Base-by-base conservation (phyloP, 768 basidiomycete species). In the Agaricus blazei region DNA sequence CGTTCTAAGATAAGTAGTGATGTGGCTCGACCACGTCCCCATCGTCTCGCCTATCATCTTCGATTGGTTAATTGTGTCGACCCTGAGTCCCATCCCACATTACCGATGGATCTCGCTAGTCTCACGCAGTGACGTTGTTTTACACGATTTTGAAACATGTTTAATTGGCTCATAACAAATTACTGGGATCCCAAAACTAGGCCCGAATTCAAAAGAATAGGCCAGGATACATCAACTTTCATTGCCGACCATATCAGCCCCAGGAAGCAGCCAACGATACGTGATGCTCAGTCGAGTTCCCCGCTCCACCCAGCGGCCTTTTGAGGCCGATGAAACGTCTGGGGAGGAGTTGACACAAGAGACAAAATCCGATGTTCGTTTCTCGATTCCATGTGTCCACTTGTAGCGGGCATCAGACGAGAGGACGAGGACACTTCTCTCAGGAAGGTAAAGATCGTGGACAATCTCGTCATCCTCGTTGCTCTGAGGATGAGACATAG, bases 321-420 rank as follows among this genome's bases (percentile, higher is more conserved):
- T 27, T 15, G 40, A 23, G 29, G 11, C 9, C 38, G 48, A 11
- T 15, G 44, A 12, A 9, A 28, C 24, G 28, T 34, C 9, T 7
- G n/a, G 28, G 14, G 37, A 14, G 34, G 38, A 26, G 41, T 15
- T 12, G 27, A 31, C 29, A 28, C 59, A 58, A 64, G 75, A 70
- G 15, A 94, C 87, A 52, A 75, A 69, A 65, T 95, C 93, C 38
- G 76, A 73, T 37, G 61, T 70, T 51, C 80, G 71, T 51, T 77
- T 77, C 31, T 83, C 80, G 54, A 98, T 98, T 4, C 90, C 95
- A 68, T 98, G 95, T 8, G 82, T 83, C 91, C 93, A 98, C 2
- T 71, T 68, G 68, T 91, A 97, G 38, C 95, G 80, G 12, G 95
- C 91, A 34, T 88, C 87, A 34, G 83, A 84, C 3, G 84, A 82